phyloP scores from a whole-genome alignment of 495 filamentous ascomycete species.

The Hamigera avellanea region DNA sequence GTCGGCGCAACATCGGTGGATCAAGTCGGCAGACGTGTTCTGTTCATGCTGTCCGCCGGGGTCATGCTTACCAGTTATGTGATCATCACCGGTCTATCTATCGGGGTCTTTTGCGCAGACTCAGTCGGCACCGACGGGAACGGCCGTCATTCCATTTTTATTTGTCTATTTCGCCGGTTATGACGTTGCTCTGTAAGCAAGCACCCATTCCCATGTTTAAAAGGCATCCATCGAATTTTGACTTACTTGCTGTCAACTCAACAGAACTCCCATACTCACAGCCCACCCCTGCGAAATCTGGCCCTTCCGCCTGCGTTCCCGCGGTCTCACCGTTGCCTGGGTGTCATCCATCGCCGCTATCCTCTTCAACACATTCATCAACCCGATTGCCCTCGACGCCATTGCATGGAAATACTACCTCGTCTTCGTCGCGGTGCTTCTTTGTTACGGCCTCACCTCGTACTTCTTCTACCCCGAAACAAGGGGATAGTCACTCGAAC shows the following conservation, averaged over 20 bases:
- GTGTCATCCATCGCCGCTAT: conserved; percentile 43
- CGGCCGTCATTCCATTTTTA: conserved; percentile 46
- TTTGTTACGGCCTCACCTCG: conserved; percentile 39
- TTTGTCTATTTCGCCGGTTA: conserved; percentile 48
- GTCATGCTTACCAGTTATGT: conserved; percentile 42
- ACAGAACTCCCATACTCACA: conserved; percentile 45
- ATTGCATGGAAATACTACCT: conserved; percentile 49
- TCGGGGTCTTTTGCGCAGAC: conserved; percentile 39
- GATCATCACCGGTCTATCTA: conserved; percentile 42
- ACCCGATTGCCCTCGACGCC: conserved; percentile 45
- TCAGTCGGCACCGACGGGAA: conserved; percentile 20
- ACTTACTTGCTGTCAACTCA: too few relatives aligned
- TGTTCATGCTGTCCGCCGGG: conserved; percentile 41
- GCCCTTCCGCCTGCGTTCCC: conserved; percentile 52
- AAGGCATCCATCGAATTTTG: too few relatives aligned
- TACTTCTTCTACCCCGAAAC: conserved; percentile 59
- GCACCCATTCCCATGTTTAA: too few relatives aligned
- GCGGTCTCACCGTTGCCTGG: conserved; percentile 53
- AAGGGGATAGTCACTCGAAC: conserved; percentile 51
- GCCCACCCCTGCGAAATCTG: conserved; percentile 55
- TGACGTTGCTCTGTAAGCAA: conserved; percentile 41
- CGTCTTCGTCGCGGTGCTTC: conserved; percentile 46
- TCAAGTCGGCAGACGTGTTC: conserved; percentile 40
- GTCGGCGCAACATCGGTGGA: conserved; percentile 44
- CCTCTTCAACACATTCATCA: conserved; percentile 43